Evolutionary conservation across 2,329 filamentous ascomycete species (phyloP), one percentile per base, ranked within the genome.

Genomic region (Rutstroemia sp.): DNA sequence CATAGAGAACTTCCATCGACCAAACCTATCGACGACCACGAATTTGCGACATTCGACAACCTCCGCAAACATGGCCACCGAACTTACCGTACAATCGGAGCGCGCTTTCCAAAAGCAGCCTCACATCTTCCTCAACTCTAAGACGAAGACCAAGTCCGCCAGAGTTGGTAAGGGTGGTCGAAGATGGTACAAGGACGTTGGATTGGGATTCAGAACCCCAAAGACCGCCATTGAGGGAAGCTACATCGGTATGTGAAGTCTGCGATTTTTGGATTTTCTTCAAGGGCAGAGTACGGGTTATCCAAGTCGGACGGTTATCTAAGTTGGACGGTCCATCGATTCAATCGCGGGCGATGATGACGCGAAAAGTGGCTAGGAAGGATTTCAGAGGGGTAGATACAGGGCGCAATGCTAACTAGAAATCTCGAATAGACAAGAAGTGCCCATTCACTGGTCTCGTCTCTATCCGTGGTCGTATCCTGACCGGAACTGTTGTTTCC

Each of bases 51-150:
- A 61, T 18, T 64, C 65, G 62, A 70, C 61, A 59, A 62, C 54
- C 25, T 61, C 61, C 68, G 66, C 67, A 67, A 69, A 30, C 78
- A 96, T 95, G 91, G 91, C 91, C 77, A 96, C 91, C 85, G 91
- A 96, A 84, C 85, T 96, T 82, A 95, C 91, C 78, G 94, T 99
- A 79, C 94, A 99, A 87, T 95, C 90, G 77, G 94, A 99, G 88
- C 92, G 94, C 83, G 94, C 94, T 85, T 99, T 89, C 90, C 94
- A 97, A 81, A 99, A 99, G 88, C 92, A 99, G 86, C 94, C 94
- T 78, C 94, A 99, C 81, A 96, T 99, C 85, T 99, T 97, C 90
- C 86, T 89, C 74, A 96, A 97, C 87, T 83, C 87, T 75, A 99
- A 99, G 88, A 80, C 82, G 77, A 90, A 91, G 83, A 79, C 85